phyloP scores from a whole-genome alignment of 2,329 filamentous ascomycete species.

The Sarocladium strictum region DNA sequence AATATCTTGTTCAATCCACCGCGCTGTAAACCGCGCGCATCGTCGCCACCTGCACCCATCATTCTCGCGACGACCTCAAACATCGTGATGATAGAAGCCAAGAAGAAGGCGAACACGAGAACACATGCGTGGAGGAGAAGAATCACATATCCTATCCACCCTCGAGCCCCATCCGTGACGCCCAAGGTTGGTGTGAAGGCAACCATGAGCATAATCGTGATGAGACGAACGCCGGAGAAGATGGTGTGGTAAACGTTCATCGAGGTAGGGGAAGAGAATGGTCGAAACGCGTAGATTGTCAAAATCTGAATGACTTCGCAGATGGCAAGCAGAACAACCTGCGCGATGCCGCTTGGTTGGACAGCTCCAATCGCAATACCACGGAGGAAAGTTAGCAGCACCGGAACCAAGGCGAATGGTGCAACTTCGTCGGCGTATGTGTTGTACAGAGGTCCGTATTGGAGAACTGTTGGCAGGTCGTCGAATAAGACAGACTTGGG shows the following conservation, averaged over 20 bases:
- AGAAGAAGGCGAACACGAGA: constrained; percentile 83
- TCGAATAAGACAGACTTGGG: constrained; percentile 88
- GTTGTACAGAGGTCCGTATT: constrained; percentile 93
- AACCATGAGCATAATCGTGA: constrained; percentile 70
- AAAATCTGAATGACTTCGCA: constrained; percentile 89
- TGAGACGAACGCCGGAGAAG: constrained; percentile 71
- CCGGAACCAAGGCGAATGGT: constrained; percentile 80
- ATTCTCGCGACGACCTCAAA: constrained; percentile 82
- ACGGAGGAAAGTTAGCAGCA: constrained; percentile 77
- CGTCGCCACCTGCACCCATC: constrained; percentile 75
- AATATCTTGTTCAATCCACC: constrained; percentile 88
- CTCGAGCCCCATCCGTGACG: constrained; percentile 72
- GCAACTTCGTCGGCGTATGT: constrained; percentile 93
- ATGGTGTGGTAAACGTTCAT: constrained; percentile 96
- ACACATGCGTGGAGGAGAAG: constrained; percentile 80
- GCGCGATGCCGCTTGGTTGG: constrained; percentile 86
- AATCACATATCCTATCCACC: constrained; percentile 94
- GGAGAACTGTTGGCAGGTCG: constrained; percentile 79
- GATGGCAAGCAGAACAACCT: constrained; percentile 85
- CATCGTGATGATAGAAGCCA: constrained; percentile 86
- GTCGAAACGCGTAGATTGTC: constrained; percentile 81
- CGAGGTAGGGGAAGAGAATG: constrained; percentile 84
- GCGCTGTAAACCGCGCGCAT: constrained; percentile 60
- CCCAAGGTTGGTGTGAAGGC: constrained; percentile 80
- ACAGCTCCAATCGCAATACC: constrained; percentile 89